phyloP scores from a whole-genome alignment of 306 rosid species.

The Rosa lucieae region DNA sequence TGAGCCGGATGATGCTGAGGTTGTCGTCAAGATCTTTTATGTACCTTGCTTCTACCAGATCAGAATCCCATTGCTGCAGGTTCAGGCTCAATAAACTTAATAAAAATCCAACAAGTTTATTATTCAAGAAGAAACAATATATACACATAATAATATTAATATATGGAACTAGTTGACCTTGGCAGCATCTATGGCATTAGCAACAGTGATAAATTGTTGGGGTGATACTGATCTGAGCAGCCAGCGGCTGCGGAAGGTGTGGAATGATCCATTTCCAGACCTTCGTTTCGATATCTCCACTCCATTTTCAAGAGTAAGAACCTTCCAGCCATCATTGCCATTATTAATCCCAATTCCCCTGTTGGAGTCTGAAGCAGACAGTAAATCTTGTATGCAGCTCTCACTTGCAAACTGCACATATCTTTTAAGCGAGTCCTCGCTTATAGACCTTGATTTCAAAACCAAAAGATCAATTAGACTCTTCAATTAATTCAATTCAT shows the following conservation, averaged over 20 bases:
- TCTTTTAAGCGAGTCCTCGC: conserved; percentile 79
- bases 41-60: conserved; percentile 81
- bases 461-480: background rate
- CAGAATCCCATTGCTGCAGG: conserved; percentile 90
- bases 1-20: conserved; percentile 73
- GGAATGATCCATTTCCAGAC: conserved; percentile 57
- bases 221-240: conserved; percentile 66
- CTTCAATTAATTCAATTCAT: background rate
- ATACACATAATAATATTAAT: background rate
- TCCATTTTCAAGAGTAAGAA: conserved; percentile 59
- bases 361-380: conserved; percentile 69
- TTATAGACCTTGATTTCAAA: conserved; percentile 60
- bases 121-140: background rate
- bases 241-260: conserved; percentile 82
- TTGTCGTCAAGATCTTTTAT: conserved; percentile 70
- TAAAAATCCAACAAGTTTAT: background rate
- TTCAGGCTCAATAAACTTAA: conserved; percentile 15
- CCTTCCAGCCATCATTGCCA: conserved; percentile 62
- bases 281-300: conserved; percentile 78
- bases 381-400: conserved; percentile 77
- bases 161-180: conserved; percentile 43
- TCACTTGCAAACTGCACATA: conserved; percentile 79
- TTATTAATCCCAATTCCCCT: conserved; percentile 27
- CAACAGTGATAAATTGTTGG: conserved; percentile 73
- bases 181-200: conserved; percentile 91